These are phyloP conservation scores for Suillus hirtellus DNA, from an alignment of 768 basidiomycete genomes.

Conservation along the genomic window DNA sequence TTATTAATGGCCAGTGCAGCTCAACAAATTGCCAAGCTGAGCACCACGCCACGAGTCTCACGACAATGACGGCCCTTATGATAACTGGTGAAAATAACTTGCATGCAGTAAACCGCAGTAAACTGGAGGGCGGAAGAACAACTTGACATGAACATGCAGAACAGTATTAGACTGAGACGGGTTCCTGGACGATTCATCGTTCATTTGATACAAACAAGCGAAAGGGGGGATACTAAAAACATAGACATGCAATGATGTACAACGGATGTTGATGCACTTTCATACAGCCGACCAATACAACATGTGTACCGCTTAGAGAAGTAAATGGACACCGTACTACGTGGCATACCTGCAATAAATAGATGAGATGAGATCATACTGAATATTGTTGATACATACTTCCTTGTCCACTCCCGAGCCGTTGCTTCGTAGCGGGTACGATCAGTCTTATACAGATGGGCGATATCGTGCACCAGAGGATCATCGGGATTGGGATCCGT, in stretches of 20 bases:
- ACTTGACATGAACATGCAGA: neutral
- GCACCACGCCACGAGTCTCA: neutral
- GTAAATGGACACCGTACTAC: constrained; percentile 40
- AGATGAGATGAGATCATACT: constrained; percentile 8
- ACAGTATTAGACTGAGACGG: neutral
- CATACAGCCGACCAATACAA: constrained; percentile 33
- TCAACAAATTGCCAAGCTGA: neutral
- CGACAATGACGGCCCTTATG: neutral
- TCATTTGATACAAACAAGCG: constrained; percentile 10
- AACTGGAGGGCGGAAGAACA: neutral
- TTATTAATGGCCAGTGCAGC: neutral
- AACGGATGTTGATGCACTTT: constrained; percentile 34
- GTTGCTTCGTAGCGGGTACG: constrained; percentile 95
- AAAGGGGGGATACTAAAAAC: constrained; percentile 34
- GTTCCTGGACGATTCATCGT: constrained; percentile 4
- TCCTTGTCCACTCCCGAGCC: constrained; percentile 99
- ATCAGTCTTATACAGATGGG: constrained; percentile 99
- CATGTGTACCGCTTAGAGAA: constrained; percentile 23
- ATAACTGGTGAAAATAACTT: neutral
- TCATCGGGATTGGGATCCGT: constrained; percentile 99
- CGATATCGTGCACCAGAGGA: constrained; percentile 97
- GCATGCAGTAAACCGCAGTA: neutral
- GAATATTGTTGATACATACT: constrained; percentile 54
- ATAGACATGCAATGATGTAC: constrained; percentile 32
- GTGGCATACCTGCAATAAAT: constrained; percentile 46